Evolutionary conservation across 208 protist species (phyloP), one percentile per base, ranked within the genome.

Genomic region (Naegleria fowleri): DNA sequence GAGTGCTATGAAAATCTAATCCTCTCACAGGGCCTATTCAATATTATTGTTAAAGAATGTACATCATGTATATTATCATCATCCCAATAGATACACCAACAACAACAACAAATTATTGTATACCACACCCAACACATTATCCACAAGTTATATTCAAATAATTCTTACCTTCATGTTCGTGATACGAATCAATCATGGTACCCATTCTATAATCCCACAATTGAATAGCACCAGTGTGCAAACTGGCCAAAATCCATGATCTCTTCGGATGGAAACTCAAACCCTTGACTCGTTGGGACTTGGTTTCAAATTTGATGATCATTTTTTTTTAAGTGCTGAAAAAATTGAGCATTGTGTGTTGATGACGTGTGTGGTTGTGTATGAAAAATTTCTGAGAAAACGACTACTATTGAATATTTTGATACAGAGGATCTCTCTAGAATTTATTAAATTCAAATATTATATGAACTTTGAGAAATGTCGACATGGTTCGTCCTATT

Each of bases 201-300:
- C 97, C 97, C 95, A 99, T 99, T 59, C 97, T 95, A 93, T 99
- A 99, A 93, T 99, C 99, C 97, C 98, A 99, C 29, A 99, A 96
- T 93, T 99, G 98, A 41, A 99, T 99, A 13, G 96, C 94, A 87
- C 99, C 99, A 92, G 98, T 99, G 94, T 99, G 98, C 33, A 99
- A 94, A 16, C 95, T 97, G 39, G 98, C 98, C 5, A 99, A 93
- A n/a, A 99, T 95, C 98, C 98, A 99, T 19, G 98, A 97, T 25
- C 98, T 91, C 38, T 95, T 95, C 51, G 97, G 98, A 95, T 99
- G 99, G 92, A 99, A 99, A 90, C 95, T 95, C 25, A 99, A 92
- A 7, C 98, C 98, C 94, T 99, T 99, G 48, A 99, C 98, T 48
- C 99, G 95, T 90, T 97, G 98, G 4, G 95, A 98, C 91, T 98